Base-by-base conservation (phyloP, 2,329 filamentous ascomycete genomes). In the Diplodia scrobiculata region DNA sequence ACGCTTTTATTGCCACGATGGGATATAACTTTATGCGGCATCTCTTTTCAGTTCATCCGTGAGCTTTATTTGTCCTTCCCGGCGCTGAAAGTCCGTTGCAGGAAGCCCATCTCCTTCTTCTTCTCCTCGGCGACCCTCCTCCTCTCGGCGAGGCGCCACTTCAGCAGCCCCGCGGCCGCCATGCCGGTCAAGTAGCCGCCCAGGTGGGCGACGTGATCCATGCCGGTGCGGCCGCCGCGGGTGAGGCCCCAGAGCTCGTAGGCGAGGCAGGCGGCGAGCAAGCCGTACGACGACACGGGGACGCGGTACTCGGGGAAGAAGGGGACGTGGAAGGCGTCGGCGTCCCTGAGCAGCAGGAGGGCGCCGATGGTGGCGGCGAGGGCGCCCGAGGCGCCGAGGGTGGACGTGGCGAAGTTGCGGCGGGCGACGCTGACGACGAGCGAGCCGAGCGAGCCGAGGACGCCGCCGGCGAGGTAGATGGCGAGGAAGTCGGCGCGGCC, bases 141-240 rank as follows among this genome's bases (percentile, higher is more conserved):
- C 59, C 36, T 29, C 47, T 55, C 64, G 36, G 55, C 69, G 53
- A 71, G 74, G 7, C 66, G 72, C 2, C 67, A 71, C 17, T 71
- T 66, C 69, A 76, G n/a, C 52, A 71, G 73, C 1, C 72, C 73
- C 19, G 73, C 76, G 0, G 71, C 71, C 5, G 60, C 60, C 1
- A 72, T 68, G 0, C 76, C 76, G 0, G 72, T 71, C 4, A 69
- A 14, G 66, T 76, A 72, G 10, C 76, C 76, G 0, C 75, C 76
- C 67, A 77, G 73, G 72, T 78, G 76, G 68, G 73, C 74, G 0
- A 74, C 74, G 70, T 78, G 74, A 50, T 78, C 76, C 69, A 73
- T 70, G 0, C 67, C 27, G 69, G 59, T 7, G 69, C 51, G 63
- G 13, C 54, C 66, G 14, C 47, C 66, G 25, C 51, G 68, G 0